These are phyloP conservation scores for Populus simonii DNA, from an alignment of 345 rosid genomes.

Conservation along the genomic window DNA sequence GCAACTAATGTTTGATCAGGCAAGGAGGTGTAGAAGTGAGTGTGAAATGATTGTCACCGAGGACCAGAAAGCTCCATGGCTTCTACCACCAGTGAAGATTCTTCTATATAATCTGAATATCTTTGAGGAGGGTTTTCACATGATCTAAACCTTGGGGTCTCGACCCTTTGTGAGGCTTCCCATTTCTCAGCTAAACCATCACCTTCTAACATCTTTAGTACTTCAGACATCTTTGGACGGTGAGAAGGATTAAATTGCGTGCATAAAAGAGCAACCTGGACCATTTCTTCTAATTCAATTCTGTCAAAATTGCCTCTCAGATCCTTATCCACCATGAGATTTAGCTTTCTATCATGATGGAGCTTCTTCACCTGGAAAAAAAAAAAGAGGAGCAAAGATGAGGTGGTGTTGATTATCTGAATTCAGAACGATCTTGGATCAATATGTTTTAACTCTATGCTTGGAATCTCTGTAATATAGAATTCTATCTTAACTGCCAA, in stretches of 20 bases:
- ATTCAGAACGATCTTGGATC: background rate
- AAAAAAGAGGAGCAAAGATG: background rate
- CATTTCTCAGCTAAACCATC: constrained; percentile 83
- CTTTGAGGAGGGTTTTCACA: constrained; percentile 40
- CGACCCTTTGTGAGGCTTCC: constrained; percentile 59
- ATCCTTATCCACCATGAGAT: constrained; percentile 77
- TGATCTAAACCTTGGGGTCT: constrained; percentile 48
- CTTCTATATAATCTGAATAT: constrained; percentile 82
- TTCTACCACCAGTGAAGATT: constrained; percentile 83
- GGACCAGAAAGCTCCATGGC: constrained; percentile 99
- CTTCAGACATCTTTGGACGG: constrained; percentile 82
- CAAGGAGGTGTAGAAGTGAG: background rate
- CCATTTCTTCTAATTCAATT: constrained; percentile 72
- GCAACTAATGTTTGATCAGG: background rate
- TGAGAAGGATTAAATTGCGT: constrained; percentile 64
- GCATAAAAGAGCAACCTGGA: constrained; percentile 77
- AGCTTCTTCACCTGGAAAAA: constrained; percentile 80
- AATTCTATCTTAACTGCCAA: background rate
- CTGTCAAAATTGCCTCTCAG: constrained; percentile 52
- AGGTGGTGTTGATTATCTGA: background rate
- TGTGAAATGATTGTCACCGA: constrained; percentile 36
- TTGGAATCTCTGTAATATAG: background rate
- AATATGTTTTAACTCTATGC: background rate
- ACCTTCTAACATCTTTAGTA: constrained; percentile 77
- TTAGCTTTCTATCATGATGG: constrained; percentile 75